A percentile compares a stretch with the other conserved stretches of the same genome.
These are phyloP conservation scores for Phaeosphaeriaceae sp. DNA, from an alignment of 2,329 filamentous ascomycete genomes.

Conservation along the genomic window DNA sequence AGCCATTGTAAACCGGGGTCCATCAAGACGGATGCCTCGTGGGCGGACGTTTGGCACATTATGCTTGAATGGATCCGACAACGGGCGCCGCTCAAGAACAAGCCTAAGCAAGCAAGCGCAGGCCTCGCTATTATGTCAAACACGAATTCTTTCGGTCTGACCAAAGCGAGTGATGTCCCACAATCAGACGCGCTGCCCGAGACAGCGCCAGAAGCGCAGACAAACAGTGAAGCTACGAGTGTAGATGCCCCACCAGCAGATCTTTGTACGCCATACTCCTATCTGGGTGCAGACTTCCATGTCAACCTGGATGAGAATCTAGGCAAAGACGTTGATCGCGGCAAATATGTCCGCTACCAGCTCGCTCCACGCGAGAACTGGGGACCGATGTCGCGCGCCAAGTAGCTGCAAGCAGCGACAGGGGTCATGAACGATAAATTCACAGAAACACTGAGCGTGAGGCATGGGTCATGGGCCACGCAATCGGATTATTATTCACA, in stretches of 20 bases:
- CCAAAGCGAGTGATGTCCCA: conserved; percentile 3
- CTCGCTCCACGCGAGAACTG: conserved; percentile 90
- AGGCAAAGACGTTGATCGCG: conserved; percentile 70
- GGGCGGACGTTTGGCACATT: conserved; percentile 87
- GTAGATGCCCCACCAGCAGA: conserved; percentile 4
- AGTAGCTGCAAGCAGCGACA: conserved; percentile 29
- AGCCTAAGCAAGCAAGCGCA: conserved; percentile 72
- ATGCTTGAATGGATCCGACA: conserved; percentile 92
- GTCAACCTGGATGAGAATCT: conserved; percentile 82
- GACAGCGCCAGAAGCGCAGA: conserved; percentile 9
- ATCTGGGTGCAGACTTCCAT: conserved; percentile 53
- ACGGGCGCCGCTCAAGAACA: conserved; percentile 77
- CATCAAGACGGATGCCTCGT: conserved; percentile 93
- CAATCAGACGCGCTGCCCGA: conserved; percentile 5
- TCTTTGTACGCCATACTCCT: conserved; percentile 21
- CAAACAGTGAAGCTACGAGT: conserved; percentile 7
- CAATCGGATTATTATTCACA: not conserved
- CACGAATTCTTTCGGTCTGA: conserved; percentile 24
- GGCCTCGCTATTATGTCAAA: conserved; percentile 67
- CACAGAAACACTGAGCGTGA: too few species aligned
- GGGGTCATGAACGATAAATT: not conserved
- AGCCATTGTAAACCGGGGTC: conserved; percentile 90
- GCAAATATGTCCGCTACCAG: conserved; percentile 84
- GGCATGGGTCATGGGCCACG: too few species aligned
- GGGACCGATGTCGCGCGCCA: conserved; percentile 76